Evolutionary conservation across 1,284 basidiomycete genomes (phyloP).

Genomic region (Cystobasidium sp.): DNA sequence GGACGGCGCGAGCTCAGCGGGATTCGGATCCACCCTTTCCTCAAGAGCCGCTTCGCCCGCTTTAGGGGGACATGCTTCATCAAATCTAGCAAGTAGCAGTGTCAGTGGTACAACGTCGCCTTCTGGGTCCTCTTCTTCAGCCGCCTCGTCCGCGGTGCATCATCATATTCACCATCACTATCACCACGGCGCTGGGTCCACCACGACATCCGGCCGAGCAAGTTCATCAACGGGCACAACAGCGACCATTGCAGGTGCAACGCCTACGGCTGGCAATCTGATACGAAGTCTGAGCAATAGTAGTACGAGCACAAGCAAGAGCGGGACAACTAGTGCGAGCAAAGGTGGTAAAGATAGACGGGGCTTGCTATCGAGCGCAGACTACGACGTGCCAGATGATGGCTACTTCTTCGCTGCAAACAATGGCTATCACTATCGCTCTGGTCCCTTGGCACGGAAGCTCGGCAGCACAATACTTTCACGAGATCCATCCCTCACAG

Average conservation of each 20-base stretch:
- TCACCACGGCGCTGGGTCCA: slow-evolving; percentile 22
- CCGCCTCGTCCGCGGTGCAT: slow-evolving; percentile 23
- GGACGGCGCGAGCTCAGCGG: slow-evolving; percentile 4
- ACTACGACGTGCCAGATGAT: slow-evolving; percentile 38
- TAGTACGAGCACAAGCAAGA: slow-evolving; percentile 17
- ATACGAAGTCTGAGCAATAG: slow-evolving; percentile 18
- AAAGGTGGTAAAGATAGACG: slow-evolving; percentile 18
- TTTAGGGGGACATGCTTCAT: background rate
- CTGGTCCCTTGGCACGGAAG: slow-evolving; percentile 37
- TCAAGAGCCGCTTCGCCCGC: slow-evolving; percentile 38
- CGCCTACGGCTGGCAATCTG: slow-evolving; percentile 16
- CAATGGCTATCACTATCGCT: slow-evolving; percentile 36
- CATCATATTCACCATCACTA: slow-evolving; percentile 42
- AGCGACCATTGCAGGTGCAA: background rate
- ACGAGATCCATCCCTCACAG: slow-evolving; percentile 41
- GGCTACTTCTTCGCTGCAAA: slow-evolving; percentile 27
- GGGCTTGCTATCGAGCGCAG: slow-evolving; percentile 5
- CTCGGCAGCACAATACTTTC: slow-evolving; percentile 34
- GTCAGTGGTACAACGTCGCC: slow-evolving; percentile 1
- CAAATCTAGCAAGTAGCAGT: background rate
- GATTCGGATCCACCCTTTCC: slow-evolving; percentile 9
- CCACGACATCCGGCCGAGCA: background rate
- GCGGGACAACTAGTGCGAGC: background rate
- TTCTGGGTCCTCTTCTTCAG: slow-evolving; percentile 22
- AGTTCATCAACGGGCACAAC: background rate